A percentile compares a stretch with the other conserved stretches of the same genome.
Evolutionary conservation across 768 basidiomycete genomes (phyloP).

Genomic region (Pulveroboletus sp.): DNA sequence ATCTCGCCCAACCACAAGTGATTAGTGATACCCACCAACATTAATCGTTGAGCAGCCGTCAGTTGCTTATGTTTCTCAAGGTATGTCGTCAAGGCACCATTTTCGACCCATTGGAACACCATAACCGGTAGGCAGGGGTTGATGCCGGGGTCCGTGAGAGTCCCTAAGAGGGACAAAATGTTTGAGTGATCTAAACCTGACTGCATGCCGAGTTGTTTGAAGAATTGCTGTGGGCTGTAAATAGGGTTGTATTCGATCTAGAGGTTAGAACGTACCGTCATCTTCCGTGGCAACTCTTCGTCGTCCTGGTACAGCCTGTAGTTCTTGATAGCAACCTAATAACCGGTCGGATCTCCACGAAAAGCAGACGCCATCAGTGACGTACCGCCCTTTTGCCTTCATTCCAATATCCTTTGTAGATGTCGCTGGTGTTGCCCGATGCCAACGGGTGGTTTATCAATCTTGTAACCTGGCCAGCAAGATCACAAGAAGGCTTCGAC

Average conservation of each 20-base stretch:
- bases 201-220: background rate
- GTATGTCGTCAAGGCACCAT: background rate
- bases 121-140: background rate
- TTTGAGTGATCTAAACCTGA: background rate
- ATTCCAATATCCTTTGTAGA: too few relatives aligned
- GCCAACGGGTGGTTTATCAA: too few relatives aligned
- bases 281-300: background rate
- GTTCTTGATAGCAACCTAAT: background rate
- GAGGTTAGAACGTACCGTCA: background rate
- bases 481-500: too few relatives aligned
- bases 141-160: background rate
- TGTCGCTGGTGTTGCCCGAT: too few relatives aligned
- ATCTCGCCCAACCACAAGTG: background rate
- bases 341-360: too few relatives aligned
- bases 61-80: background rate
- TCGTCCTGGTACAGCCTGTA: background rate
- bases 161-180: background rate
- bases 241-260: too few relatives aligned
- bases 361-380: too few relatives aligned
- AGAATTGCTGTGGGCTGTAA: background rate
- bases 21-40: background rate
- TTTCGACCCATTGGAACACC: constrained; percentile 1
- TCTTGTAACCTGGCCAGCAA: too few relatives aligned
- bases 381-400: too few relatives aligned
- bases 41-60: background rate